Base-by-base conservation (phyloP, 1,284 basidiomycete species). In the Moesziomyces sp. region DNA sequence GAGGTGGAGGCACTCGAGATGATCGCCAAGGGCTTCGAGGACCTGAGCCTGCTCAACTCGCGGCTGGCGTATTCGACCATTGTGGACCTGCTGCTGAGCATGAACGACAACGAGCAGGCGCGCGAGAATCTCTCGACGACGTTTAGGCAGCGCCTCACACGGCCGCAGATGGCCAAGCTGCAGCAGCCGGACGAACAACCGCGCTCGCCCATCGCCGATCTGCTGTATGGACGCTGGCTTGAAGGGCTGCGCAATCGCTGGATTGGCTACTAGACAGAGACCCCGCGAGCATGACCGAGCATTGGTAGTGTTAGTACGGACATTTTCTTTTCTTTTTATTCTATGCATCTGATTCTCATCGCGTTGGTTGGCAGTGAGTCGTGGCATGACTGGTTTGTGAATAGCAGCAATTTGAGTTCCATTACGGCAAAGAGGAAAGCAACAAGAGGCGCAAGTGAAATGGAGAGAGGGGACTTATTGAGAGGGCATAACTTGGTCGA, bases 171-270 rank as follows among this genome's bases (percentile, higher is more conserved):
- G 9, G 58, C 59, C 19, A 73, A 71, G 42, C 61, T 66, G 33
- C 57, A 52, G 13, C 54, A 52, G 19, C 30, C 62, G 18, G 64
- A 72, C 30, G 76, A 77, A 45, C 77, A 80, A 33, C 76, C 85
- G 33, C 77, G 87, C 49, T 87, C 87, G 70, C 94, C 94, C 2
- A 94, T 98, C 43, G 91, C 94, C 19, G 94, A 97, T 83, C 87
- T 98, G 72, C 86, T 98, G 28, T 98, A 97, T 84, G 91, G 95
- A 87, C 89, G 96, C 49, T 98, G 95, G 95, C 86, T 97, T 26
- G 93, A 97, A 81, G 94, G 93, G 2, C 85, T 97, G 21, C 54
- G 78, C 1, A 74, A 58, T 8, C 72, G 82, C 1, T 83, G 82
- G 82, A 66, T 73, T 52, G 76, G 74, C 30, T 77, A 69, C 45